Evolutionary conservation across 306 rosid species (phyloP).

Genomic region (Ormosia emarginata): DNA sequence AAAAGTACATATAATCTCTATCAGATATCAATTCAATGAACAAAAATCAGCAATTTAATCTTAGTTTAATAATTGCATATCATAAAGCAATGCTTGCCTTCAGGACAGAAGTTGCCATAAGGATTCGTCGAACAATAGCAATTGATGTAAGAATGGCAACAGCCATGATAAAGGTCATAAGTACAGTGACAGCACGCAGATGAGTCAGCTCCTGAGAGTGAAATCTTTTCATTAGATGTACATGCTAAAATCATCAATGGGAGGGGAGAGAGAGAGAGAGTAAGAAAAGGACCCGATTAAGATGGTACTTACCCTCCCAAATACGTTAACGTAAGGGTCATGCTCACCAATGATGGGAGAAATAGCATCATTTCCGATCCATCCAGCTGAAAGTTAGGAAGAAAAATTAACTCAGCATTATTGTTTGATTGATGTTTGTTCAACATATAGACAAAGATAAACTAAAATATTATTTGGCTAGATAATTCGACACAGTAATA

Average conservation of each 20-base stretch:
- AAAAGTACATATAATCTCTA: not conserved
- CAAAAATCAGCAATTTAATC: not conserved
- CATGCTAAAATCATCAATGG: slow-evolving; percentile 5
- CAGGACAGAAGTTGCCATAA: slow-evolving; percentile 97
- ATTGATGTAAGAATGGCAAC: slow-evolving; percentile 86
- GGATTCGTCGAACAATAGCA: slow-evolving; percentile 88
- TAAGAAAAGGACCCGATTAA: not conserved
- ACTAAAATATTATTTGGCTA: not conserved
- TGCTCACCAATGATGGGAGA: slow-evolving; percentile 91
- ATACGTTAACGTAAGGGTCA: slow-evolving; percentile 70
- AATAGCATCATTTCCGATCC: slow-evolving; percentile 90
- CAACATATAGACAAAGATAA: slow-evolving; percentile 4
- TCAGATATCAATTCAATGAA: not conserved
- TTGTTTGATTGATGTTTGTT: slow-evolving; percentile 5
- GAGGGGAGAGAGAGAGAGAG: not conserved
- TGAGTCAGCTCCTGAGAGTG: slow-evolving; percentile 76
- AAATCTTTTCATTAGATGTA: slow-evolving; percentile 16
- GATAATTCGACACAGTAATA: not conserved
- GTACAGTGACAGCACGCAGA: slow-evolving; percentile 70
- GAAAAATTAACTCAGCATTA: slow-evolving; percentile 34
- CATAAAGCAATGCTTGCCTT: slow-evolving; percentile 59
- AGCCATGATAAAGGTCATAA: slow-evolving; percentile 79
- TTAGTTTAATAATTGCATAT: slow-evolving; percentile 1
- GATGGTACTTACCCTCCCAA: slow-evolving; percentile 74
- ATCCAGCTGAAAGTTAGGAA: slow-evolving; percentile 72